Conservation (phyloP, 768 basidiomycete species). For the Chalciporus piperatus region DNA sequence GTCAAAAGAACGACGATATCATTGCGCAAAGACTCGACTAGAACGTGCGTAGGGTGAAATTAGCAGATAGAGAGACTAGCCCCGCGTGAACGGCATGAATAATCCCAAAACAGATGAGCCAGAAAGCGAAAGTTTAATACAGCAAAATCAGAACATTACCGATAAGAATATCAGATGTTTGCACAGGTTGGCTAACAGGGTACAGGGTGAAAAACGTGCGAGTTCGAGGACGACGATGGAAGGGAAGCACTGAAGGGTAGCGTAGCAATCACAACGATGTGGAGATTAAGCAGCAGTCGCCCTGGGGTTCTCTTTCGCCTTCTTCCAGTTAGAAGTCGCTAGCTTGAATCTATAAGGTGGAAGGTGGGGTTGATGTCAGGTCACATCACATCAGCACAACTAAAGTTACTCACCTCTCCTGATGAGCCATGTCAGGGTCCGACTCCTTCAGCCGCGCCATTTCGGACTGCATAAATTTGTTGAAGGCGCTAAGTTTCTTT, state of each 20-base stretch:
- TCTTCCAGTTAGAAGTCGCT: slow-evolving; percentile 78
- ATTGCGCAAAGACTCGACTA: slow-evolving; percentile 6
- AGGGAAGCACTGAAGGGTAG: not conserved
- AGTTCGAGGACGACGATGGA: not conserved
- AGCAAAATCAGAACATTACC: slow-evolving; percentile 26
- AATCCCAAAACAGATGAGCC: slow-evolving; percentile 2
- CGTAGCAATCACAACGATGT: not conserved
- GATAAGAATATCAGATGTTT: slow-evolving; percentile 31
- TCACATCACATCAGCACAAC: not conserved
- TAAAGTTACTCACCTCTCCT: slow-evolving; percentile 53
- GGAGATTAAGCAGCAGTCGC: slow-evolving; percentile 23
- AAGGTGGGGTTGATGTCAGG: slow-evolving; percentile 4
- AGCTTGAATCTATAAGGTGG: slow-evolving; percentile 54
- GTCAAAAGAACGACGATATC: not conserved
- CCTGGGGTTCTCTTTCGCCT: slow-evolving; percentile 65
- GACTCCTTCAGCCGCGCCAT: slow-evolving; percentile 76
- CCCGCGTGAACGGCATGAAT: slow-evolving; percentile 3
- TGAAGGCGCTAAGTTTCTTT: slow-evolving; percentile 69
- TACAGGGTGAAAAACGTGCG: slow-evolving; percentile 8
- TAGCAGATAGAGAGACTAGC: slow-evolving; percentile 6
- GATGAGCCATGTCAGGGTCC: slow-evolving; percentile 68
- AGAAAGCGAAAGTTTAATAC: slow-evolving; percentile 16
- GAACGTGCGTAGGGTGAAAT: slow-evolving; percentile 13
- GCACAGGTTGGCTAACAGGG: slow-evolving; percentile 19
- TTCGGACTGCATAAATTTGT: slow-evolving; percentile 79